Conservation (phyloP, 2,329 filamentous ascomycete genomes). For the Xylariaceae sp. region DNA sequence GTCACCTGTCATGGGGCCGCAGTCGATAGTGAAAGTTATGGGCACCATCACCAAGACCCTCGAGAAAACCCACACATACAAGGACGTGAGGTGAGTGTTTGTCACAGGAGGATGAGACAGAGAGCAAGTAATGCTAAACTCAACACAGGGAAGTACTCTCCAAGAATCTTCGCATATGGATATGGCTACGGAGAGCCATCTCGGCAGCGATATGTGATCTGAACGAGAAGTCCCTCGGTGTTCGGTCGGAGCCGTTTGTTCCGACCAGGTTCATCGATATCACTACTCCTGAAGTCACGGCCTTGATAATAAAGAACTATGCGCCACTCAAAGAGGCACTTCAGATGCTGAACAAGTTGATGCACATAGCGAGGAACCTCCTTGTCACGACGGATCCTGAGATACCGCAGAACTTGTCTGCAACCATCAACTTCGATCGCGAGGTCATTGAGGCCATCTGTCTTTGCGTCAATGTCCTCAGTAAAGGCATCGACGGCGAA, state of each 20-base stretch:
- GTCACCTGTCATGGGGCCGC: conserved; percentile 53
- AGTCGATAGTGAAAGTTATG: conserved; percentile 51
- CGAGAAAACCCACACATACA: conserved; percentile 60
- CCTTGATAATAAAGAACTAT: conserved; percentile 61
- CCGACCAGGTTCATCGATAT: conserved; percentile 49
- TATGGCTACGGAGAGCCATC: conserved; percentile 60
- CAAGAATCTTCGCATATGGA: conserved; percentile 62
- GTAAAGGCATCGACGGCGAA: conserved; percentile 64
- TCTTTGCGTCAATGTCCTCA: conserved; percentile 63
- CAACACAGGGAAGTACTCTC: conserved; percentile 52
- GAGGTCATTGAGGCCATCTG: conserved; percentile 64
- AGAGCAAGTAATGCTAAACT: no score
- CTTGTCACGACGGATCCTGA: conserved; percentile 62
- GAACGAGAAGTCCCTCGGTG: conserved; percentile 56
- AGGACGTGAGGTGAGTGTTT: conserved; percentile 52
- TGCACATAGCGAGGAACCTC: conserved; percentile 63
- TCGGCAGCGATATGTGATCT: conserved; percentile 57
- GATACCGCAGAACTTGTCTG: conserved; percentile 62
- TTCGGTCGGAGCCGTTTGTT: conserved; percentile 49
- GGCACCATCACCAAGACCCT: conserved; percentile 58
- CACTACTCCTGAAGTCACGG: conserved; percentile 59
- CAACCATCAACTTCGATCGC: conserved; percentile 61
- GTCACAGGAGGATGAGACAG: not conserved
- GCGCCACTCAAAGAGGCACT: conserved; percentile 58
- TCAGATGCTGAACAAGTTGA: conserved; percentile 60